Percentiles rank a stretch among this genome's conserved stretches.
These are phyloP conservation scores for Globisporangium mamillatum DNA, from an alignment of 352 stramenopile species.

Conservation along the genomic window DNA sequence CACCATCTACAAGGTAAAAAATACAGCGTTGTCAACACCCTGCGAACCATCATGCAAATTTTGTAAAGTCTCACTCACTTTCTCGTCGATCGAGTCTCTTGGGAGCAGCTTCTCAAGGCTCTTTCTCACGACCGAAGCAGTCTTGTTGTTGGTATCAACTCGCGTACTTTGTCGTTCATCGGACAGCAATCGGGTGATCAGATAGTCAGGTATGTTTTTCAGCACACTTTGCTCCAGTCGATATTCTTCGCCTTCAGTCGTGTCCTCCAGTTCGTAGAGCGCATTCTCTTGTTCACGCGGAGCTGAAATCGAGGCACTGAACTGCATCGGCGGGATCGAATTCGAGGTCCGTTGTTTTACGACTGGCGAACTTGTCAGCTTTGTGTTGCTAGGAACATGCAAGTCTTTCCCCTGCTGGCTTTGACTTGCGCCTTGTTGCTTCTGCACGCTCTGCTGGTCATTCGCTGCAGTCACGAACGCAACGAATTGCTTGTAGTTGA, in stretches of 20 bases:
- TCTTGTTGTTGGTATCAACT: neutral
- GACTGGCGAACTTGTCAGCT: neutral
- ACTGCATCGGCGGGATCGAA: neutral
- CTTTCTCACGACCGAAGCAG: constrained; percentile 20
- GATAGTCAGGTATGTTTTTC: constrained; percentile 8
- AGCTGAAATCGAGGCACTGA: neutral
- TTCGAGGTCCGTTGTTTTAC: neutral
- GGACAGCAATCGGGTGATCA: constrained; percentile 32
- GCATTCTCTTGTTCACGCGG: neutral
- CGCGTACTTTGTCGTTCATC: neutral
- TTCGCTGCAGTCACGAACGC: constrained; percentile 64
- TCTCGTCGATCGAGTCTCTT: constrained; percentile 24
- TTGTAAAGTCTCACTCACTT: constrained; percentile 12
- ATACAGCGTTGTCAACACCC: neutral
- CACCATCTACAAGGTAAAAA: constrained; percentile 17
- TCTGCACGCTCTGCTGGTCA: constrained; percentile 18
- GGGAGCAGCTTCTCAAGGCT: constrained; percentile 38
- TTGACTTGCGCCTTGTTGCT: constrained; percentile 19
- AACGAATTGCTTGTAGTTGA: constrained; percentile 77
- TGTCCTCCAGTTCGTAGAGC: constrained; percentile 10
- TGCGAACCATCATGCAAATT: neutral
- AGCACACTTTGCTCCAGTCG: constrained; percentile 29
- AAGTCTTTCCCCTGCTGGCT: neutral
- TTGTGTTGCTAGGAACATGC: neutral
- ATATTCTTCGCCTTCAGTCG: constrained; percentile 1